phyloP scores from a whole-genome alignment of 2,329 filamentous ascomycete species.

The Calonectria hongkongensis region DNA sequence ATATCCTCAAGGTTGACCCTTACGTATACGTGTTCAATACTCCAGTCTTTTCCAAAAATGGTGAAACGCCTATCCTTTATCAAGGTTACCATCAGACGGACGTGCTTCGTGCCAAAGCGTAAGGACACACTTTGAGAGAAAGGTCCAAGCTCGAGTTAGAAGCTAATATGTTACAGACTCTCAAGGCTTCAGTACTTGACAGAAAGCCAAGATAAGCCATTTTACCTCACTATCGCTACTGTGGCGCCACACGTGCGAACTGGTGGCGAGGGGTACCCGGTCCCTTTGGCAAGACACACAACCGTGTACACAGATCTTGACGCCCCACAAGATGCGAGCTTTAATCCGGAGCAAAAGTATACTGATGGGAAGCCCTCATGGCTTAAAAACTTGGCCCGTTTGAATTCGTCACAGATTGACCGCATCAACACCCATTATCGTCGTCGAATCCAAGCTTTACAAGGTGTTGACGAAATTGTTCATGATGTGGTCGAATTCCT shows the following conservation, averaged over 20 bases:
- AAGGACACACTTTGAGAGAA: neutral
- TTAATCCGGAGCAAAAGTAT: constrained; percentile 70
- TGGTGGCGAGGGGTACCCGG: constrained; percentile 53
- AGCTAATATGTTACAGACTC: constrained; percentile 14
- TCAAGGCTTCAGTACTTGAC: constrained; percentile 34
- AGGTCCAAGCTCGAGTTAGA: neutral
- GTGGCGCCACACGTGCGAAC: constrained; percentile 54
- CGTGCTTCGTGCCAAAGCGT: constrained; percentile 40
- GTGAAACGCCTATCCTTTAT: constrained; percentile 33
- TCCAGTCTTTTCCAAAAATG: constrained; percentile 32
- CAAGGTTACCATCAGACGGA: constrained; percentile 40
- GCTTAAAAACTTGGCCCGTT: constrained; percentile 51
- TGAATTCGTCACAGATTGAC: constrained; percentile 22
- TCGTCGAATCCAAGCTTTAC: constrained; percentile 62
- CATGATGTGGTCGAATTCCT: constrained; percentile 60
- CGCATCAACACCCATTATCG: constrained; percentile 60
- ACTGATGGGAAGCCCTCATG: constrained; percentile 32
- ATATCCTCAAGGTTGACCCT: constrained; percentile 21
- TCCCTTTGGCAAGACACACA: constrained; percentile 71
- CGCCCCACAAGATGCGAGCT: constrained; percentile 77
- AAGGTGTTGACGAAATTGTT: constrained; percentile 66
- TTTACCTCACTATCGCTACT: constrained; percentile 74
- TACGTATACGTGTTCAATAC: constrained; percentile 35
- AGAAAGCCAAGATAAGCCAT: constrained; percentile 61
- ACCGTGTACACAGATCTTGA: constrained; percentile 74